Evolutionary conservation across 495 filamentous ascomycete genomes (phyloP), one percentile per base, ranked within the genome.

Genomic region (Tuber microsphaerosporum): DNA sequence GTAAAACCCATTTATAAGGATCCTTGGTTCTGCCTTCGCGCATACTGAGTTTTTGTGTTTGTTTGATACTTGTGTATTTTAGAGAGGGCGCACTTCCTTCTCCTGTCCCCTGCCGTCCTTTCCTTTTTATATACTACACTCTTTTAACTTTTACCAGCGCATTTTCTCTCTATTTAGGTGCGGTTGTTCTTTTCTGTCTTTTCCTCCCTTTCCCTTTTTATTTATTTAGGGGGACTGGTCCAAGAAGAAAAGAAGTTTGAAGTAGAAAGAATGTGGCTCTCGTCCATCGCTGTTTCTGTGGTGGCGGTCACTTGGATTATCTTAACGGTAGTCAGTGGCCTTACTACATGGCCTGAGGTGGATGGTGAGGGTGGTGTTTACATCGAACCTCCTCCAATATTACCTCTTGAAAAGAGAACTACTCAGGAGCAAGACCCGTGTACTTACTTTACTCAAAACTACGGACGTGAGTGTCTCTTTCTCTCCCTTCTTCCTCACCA

Each of bases 371-470:
- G n/a, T 61, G 56, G n/a, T 31, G n/a, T 31, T 61, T 61, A 31
- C 12, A n/a, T 61, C 31, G 10, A 31, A 26, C n/a, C 56, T 31
- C 10, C n/a, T 16, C 56, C n/a, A 5, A 61, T 61, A 61, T 17
- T 31, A 61, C 56, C 56, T 2, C 12, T 61, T 31, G 56, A 61
- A 17, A 61, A 61, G 56, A 31, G n/a, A n/a, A 31, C n/a, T 31
- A 12, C n/a, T 6, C n/a, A 31, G n/a, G 56, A 31, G 14, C 56
- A 61, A 31, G n/a, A 31, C 12, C 79, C 74, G 26, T 79, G 76
- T 41, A 71, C 71, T 6, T 31, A 75, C 31, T 76, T 79, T 44
- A 69, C 71, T 19, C 70, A 75, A 70, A 76, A 39, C 26, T 31
- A 61, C 1, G n/a, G 56, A 31, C n/a, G 56, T 61, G 12, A 16